Percentiles rank a stretch among this genome's conserved stretches.
Conservation (phyloP, 163 green algal genomes). For the Smithsoniella earleae region DNA sequence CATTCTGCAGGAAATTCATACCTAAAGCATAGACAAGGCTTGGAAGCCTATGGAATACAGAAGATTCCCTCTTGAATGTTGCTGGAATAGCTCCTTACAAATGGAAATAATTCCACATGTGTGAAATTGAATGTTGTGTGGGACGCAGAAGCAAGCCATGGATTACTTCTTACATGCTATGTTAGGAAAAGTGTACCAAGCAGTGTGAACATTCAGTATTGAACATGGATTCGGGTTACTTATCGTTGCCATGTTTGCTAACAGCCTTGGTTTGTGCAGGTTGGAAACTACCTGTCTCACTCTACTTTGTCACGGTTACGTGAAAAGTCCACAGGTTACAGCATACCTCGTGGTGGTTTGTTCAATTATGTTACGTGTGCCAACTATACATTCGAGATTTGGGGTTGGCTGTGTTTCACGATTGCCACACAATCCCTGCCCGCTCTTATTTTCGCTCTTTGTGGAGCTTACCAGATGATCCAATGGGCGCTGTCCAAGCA, state of each 20-base stretch:
- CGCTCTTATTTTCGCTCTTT: slow-evolving; percentile 72
- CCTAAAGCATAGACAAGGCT: too few relatives aligned
- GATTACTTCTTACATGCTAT: too few relatives aligned
- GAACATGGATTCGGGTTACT: background rate
- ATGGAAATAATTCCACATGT: too few relatives aligned
- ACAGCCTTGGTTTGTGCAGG: slow-evolving; percentile 41
- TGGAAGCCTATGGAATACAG: too few relatives aligned
- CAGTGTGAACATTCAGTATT: too few relatives aligned
- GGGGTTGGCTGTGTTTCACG: slow-evolving; percentile 71
- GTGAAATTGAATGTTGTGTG: too few relatives aligned
- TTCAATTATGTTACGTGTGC: slow-evolving; percentile 93
- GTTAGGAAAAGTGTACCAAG: too few relatives aligned
- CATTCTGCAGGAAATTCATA: too few relatives aligned
- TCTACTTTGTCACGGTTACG: background rate
- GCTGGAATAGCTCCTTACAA: too few relatives aligned
- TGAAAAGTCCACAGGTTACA: slow-evolving; percentile 55
- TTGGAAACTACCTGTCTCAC: slow-evolving; percentile 44
- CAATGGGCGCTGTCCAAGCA: slow-evolving; percentile 90
- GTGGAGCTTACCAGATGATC: slow-evolving; percentile 82
- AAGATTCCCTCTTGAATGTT: too few relatives aligned
- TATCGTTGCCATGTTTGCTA: background rate
- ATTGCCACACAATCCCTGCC: slow-evolving; percentile 69
- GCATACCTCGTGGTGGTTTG: slow-evolving; percentile 82
- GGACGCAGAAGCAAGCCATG: too few relatives aligned
- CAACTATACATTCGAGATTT: slow-evolving; percentile 95